Conservation (phyloP, 2,329 filamentous ascomycete species). For the Penicillium olsonii region DNA sequence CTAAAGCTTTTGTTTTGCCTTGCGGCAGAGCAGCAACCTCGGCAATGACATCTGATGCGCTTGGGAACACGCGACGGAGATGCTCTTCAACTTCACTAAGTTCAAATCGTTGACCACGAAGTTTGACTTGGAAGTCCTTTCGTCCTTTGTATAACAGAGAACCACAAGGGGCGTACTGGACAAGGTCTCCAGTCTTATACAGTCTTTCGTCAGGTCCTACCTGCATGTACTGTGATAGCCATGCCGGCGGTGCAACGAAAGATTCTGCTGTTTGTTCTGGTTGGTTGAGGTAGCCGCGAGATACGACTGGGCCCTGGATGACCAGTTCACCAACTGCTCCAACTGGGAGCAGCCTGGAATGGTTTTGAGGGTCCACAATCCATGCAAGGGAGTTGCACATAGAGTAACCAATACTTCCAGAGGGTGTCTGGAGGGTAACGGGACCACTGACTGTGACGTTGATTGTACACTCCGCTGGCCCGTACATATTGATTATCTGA, state of each 20-base stretch:
- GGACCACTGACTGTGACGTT: background rate
- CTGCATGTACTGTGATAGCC: background rate
- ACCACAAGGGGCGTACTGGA: background rate
- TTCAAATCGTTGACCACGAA: background rate
- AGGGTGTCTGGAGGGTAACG: background rate
- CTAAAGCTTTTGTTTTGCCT: background rate
- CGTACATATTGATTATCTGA: constrained; percentile 21
- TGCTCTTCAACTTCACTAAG: background rate
- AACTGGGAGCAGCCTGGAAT: background rate
- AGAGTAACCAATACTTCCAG: background rate
- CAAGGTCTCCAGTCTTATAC: background rate
- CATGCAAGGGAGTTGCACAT: background rate
- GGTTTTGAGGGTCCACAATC: background rate
- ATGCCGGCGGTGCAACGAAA: background rate
- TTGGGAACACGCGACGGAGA: background rate
- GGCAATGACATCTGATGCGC: background rate
- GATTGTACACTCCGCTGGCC: constrained; percentile 21
- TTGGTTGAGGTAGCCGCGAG: background rate
- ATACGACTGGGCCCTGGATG: background rate
- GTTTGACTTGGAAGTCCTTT: background rate
- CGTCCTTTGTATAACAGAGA: background rate
- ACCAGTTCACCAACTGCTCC: background rate
- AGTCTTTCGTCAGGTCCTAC: background rate
- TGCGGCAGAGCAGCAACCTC: background rate
- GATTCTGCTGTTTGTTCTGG: background rate